phyloP scores from a whole-genome alignment of 192 early-diverging fungal genomes.

The Entomortierella lignicola region DNA sequence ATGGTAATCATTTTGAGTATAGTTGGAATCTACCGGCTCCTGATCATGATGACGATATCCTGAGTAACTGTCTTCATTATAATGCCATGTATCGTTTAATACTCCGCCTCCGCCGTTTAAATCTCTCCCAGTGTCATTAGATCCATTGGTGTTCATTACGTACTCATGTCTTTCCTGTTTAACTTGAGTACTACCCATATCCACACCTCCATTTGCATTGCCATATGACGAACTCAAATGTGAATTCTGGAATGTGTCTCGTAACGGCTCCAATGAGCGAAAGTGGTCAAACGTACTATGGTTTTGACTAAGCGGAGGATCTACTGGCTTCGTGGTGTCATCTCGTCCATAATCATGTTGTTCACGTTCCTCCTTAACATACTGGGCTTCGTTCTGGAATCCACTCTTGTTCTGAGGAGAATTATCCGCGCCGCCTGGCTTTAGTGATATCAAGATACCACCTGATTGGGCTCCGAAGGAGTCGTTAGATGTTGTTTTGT shows the following conservation, averaged over 20 bases:
- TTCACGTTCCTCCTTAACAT: not conserved
- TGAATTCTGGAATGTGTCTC: not conserved
- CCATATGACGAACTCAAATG: not conserved
- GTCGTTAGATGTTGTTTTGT: not conserved
- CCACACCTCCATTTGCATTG: not conserved
- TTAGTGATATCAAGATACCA: conserved; percentile 15
- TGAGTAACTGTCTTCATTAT: not conserved
- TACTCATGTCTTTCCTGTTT: not conserved
- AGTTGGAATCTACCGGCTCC: not conserved
- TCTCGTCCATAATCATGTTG: not conserved
- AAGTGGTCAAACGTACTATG: conserved; percentile 4
- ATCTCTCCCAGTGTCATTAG: not conserved
- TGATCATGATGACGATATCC: not conserved
- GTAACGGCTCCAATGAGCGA: conserved; percentile 3
- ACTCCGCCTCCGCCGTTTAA: not conserved
- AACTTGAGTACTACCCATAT: not conserved
- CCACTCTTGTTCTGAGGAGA: not conserved
- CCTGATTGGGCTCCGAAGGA: not conserved
- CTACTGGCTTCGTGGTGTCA: not conserved
- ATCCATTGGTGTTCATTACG: not conserved
- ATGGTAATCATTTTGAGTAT: not conserved
- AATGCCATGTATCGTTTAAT: not conserved
- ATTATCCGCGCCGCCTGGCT: conserved; percentile 1
- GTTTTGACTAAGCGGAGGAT: not conserved
- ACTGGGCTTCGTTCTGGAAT: not conserved